Evolutionary conservation across 768 basidiomycete genomes (phyloP).

Genomic region (Termitomyces sp.): DNA sequence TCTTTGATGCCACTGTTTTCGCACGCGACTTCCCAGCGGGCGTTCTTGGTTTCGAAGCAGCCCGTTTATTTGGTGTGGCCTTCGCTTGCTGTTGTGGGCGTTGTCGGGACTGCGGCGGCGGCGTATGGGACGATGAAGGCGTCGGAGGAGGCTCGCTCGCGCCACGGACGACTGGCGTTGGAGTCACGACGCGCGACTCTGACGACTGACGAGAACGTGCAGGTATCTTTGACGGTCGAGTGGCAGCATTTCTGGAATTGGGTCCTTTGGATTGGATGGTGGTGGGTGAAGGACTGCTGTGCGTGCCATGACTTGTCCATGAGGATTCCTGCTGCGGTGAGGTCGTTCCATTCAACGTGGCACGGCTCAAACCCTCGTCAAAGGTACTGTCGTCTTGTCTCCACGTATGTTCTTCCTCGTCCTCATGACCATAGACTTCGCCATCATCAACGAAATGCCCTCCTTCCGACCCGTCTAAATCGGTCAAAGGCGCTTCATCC

Average conservation of each 20-base stretch:
- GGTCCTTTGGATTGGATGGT: conserved; percentile 20
- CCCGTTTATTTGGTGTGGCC: conserved; percentile 22
- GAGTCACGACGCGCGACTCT: conserved; percentile 39
- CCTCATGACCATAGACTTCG: conserved; percentile 15
- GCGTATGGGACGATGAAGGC: conserved; percentile 24
- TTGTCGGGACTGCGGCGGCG: conserved; percentile 16
- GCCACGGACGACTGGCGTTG: conserved; percentile 27
- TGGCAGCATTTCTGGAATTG: conserved; percentile 24
- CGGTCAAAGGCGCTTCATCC: conserved; percentile 73
- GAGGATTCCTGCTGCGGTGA: conserved; percentile 12
- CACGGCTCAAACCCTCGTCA: conserved; percentile 10
- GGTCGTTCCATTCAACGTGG: conserved; percentile 9
- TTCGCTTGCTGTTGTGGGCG: conserved; percentile 26
- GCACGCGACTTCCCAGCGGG: conserved; percentile 26
- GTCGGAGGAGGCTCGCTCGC: conserved; percentile 31
- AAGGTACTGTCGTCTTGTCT: conserved; percentile 5
- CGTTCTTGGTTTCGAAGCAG: conserved; percentile 23
- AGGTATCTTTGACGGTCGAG: conserved; percentile 34
- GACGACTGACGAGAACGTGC: conserved; percentile 36
- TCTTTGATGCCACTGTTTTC: conserved; percentile 36
- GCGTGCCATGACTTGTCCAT: conserved; percentile 21
- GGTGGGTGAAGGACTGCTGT: conserved; percentile 35
- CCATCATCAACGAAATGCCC: conserved; percentile 17
- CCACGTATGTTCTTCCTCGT: conserved; percentile 16
- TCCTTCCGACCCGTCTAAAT: conserved; percentile 53